These are phyloP conservation scores for Rhodotorula graminis DNA, from an alignment of 768 basidiomycete genomes.

Conservation along the genomic window DNA sequence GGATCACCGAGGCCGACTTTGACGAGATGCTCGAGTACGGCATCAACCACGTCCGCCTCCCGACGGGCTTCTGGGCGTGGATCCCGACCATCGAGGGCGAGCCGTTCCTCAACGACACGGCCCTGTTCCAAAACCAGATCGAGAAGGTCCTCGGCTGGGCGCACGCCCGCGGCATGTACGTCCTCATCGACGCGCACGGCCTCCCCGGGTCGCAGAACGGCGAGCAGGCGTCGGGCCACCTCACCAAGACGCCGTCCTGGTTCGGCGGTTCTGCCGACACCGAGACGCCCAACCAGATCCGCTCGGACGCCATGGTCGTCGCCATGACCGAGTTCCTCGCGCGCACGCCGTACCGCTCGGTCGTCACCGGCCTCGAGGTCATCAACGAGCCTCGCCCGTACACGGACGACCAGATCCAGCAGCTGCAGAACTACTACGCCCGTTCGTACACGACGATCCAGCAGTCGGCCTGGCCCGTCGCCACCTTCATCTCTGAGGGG, in stretches of 20 bases:
- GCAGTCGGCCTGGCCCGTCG: conserved; percentile 16
- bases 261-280: conserved; percentile 20
- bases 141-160: conserved; percentile 36
- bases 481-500: conserved; percentile 34
- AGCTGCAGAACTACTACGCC: conserved; percentile 39
- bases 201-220: conserved; percentile 45
- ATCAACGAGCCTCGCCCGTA: conserved; percentile 42
- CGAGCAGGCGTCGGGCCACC: conserved; percentile 41
- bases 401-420: conserved; percentile 29
- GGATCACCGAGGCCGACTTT: conserved; percentile 49
- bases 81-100: conserved; percentile 35
- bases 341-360: conserved; percentile 40
- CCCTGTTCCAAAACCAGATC: conserved; percentile 39
- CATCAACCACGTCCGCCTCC: conserved; percentile 43
- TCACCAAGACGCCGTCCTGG: conserved; percentile 18
- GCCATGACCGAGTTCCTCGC: conserved; percentile 40
- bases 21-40: conserved; percentile 36
- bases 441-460: conserved; percentile 34
- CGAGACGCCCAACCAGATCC: conserved; percentile 30
- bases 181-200: conserved; percentile 41
- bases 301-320: conserved; percentile 37
- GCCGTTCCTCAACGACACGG: conserved; percentile 38
- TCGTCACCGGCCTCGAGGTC: conserved; percentile 39
- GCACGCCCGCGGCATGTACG: conserved; percentile 40
- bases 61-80: conserved; percentile 43